Evolutionary conservation across 352 stramenopile species (phyloP), one percentile per base, ranked within the genome.

Genomic region (Vaucheria bursata): DNA sequence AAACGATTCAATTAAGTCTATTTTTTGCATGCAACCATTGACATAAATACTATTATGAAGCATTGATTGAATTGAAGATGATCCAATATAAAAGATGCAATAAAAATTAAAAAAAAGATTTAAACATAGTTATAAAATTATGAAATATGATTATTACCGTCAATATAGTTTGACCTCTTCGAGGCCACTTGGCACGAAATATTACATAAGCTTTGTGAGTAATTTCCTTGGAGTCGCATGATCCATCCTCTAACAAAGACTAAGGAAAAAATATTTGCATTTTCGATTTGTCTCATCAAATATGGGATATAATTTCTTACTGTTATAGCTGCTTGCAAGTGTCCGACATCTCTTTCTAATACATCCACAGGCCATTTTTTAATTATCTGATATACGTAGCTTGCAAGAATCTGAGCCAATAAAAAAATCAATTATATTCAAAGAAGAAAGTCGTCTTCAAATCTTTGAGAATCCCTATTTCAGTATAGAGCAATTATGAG

Each of bases 251-350:
- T 34, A 68, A 7, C 53, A 68, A 7, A 59, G 12, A 18, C 45
- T n/a, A n/a, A n/a, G n/a, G n/a, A n/a, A n/a, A n/a, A n/a, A n/a
- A n/a, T n/a, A n/a, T n/a, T n/a, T n/a, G n/a, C n/a, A n/a, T n/a
- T n/a, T n/a, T n/a, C n/a, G n/a, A n/a, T n/a, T n/a, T n/a, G n/a
- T 18, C 12, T 18, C 45, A 59, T 59, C 45, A 59, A 59, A 18
- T 12, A 18, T 59, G 12, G 12, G 12, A 25, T 25, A 59, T 12
- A 12, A 25, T 18, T 12, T 18, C 45, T 59, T 34, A 68, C 53
- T 34, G 53, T 68, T 68, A 68, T 68, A 34, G 53, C 53, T 68
- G 53, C 53, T 34, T 68, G 53, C 53, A 68, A 34, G 2, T 68
- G 53, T 31, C 37, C 53, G 2, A 68, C 8, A 68, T 68, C 53